Conservation (phyloP, 805 yeast genomes). For the Saturnispora saitoi region DNA sequence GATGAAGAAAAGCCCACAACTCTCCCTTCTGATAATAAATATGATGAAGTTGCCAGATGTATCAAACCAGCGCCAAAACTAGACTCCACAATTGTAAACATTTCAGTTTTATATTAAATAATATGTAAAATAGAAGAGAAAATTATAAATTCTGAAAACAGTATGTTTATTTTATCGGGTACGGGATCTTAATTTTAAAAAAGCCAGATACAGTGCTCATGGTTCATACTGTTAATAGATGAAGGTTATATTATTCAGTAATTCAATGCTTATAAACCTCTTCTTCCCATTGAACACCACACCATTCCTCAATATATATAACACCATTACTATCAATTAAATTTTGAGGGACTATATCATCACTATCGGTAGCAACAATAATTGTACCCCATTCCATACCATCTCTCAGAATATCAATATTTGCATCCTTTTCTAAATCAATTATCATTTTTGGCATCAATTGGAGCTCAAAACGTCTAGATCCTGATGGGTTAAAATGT, state of each 20-base stretch:
- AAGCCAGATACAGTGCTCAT: neutral
- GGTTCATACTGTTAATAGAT: neutral
- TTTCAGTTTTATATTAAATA: slow-evolving; percentile 13
- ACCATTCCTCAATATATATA: slow-evolving; percentile 21
- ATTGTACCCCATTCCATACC: slow-evolving; percentile 99
- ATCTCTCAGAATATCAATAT: slow-evolving; percentile 37
- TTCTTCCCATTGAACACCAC: slow-evolving; percentile 24
- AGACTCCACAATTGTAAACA: slow-evolving; percentile 40
- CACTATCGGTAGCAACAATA: slow-evolving; percentile 52
- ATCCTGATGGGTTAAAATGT: slow-evolving; percentile 49
- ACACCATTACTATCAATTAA: slow-evolving; percentile 17
- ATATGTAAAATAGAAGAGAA: too few species aligned
- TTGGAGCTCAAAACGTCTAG: slow-evolving; percentile 73
- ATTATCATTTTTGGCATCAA: slow-evolving; percentile 89
- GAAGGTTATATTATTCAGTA: too few species aligned
- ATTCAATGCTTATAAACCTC: slow-evolving; percentile 2
- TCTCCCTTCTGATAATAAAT: slow-evolving; percentile 31
- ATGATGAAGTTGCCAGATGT: slow-evolving; percentile 38
- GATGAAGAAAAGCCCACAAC: slow-evolving; percentile 41
- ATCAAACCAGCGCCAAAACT: slow-evolving; percentile 39
- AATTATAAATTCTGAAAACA: too few species aligned
- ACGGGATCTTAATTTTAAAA: neutral
- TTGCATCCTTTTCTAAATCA: slow-evolving; percentile 51
- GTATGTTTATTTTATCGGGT: neutral
- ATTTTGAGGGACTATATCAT: slow-evolving; percentile 13